Base-by-base conservation (phyloP, 805 yeast genomes). In the Nematodospora valgi region DNA sequence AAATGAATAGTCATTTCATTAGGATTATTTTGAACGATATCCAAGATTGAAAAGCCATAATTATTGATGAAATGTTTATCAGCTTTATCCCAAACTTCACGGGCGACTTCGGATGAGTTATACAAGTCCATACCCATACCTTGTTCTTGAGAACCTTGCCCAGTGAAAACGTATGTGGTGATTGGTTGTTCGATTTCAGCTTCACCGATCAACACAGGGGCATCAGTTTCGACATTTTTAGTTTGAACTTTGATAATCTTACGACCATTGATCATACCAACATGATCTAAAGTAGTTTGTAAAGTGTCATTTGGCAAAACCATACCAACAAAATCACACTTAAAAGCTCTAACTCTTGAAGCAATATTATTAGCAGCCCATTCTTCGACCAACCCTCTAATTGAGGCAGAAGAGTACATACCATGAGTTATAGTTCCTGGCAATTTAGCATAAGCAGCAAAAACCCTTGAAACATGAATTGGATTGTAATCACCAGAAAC, bases 121-220 rank as follows among this genome's bases (percentile, higher is more conserved):
- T 93, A 93, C 59, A 93, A 76, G 64, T 93, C 98, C 99, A 93
- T 93, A 75, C 99, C 98, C 99, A 93, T 93, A 62, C 97, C 97
- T 72, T 94, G 98, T 66, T 94, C 98, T 69, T 93, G 99, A 42
- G 98, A 91, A 64, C 99, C 99, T 74, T 93, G 99, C 59, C 98
- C 99, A 47, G 99, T 93, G 70, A 94, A 93, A 39, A 93, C 95
- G 61, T 86, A 93, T 14, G 98, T 84, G 28, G 98, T 86, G 35
- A 82, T 84, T 22, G 99, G 98, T 70, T 93, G 99, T 52, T 93
- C 98, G 54, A 94, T 89, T 71, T 93, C 98, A 38, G 99, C 99
- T 70, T 87, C 95, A 68, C 98, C 99, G 35, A 74, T 62, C 51
- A 93, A 73, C 14, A 93, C 98, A 25, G 74, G 64, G 41, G 75